These are phyloP conservation scores for Ceratocystis diversiconidia DNA, from an alignment of 2,329 filamentous ascomycete genomes.

Conservation along the genomic window DNA sequence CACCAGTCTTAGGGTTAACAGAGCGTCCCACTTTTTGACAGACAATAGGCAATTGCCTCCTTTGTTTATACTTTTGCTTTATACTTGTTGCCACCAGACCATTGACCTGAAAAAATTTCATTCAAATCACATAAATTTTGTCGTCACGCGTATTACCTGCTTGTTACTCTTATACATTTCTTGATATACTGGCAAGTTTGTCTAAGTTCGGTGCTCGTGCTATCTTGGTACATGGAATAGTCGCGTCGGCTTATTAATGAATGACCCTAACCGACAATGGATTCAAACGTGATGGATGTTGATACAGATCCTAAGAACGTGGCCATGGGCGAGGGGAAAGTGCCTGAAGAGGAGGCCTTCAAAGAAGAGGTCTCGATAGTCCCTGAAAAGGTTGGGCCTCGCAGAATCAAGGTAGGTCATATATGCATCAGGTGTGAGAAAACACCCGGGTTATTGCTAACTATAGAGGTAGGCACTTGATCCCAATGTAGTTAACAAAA, in stretches of 20 bases:
- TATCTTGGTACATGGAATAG: too few species aligned
- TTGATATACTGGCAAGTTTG: too few species aligned
- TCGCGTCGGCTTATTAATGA: not conserved
- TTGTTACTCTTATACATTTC: too few species aligned
- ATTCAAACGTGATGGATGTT: not conserved
- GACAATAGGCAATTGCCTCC: not conserved
- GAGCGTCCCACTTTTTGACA: not conserved
- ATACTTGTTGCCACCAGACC: too few species aligned
- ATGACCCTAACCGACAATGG: not conserved
- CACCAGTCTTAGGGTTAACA: not conserved
- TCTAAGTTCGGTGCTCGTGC: too few species aligned
- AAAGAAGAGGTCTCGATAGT: not conserved
- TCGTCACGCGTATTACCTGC: too few species aligned
- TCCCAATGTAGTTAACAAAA: constrained; percentile 92
- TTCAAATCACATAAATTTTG: too few species aligned
- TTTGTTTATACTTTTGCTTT: not conserved
- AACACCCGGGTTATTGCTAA: not conserved
- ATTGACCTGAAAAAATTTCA: too few species aligned
- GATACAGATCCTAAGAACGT: not conserved
- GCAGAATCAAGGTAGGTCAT: constrained; percentile 7
- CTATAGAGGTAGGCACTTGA: constrained; percentile 53
- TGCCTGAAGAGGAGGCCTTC: not conserved
- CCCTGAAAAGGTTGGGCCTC: not conserved
- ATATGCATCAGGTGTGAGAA: not conserved
- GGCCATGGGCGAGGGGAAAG: not conserved